phyloP scores from a whole-genome alignment of 2,329 filamentous ascomycete species.

The Blastomyces silverae region DNA sequence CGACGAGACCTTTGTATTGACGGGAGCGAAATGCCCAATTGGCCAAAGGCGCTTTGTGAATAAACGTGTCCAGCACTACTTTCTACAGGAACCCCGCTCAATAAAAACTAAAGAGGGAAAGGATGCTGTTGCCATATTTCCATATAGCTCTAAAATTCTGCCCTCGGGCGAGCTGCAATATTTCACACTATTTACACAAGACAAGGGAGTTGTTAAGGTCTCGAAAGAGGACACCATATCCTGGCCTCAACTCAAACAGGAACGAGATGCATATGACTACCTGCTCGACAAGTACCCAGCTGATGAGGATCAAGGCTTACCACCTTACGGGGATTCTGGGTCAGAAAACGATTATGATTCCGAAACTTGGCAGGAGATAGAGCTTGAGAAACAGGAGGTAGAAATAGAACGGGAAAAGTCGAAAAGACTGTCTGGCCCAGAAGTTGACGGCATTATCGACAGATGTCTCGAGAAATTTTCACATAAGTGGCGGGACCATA shows the following conservation, averaged over 20 bases:
- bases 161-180: slow-evolving; percentile 18
- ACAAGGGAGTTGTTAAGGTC: slow-evolving; percentile 24
- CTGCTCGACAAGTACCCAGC: slow-evolving; percentile 42
- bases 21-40: slow-evolving; percentile 23
- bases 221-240: slow-evolving; percentile 27
- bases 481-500: slow-evolving; percentile 52
- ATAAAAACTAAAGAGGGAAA: slow-evolving; percentile 22
- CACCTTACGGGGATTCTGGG: slow-evolving; percentile 51
- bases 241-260: slow-evolving; percentile 27
- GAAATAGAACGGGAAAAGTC: slow-evolving; percentile 17
- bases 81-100: slow-evolving; percentile 25
- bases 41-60: slow-evolving; percentile 31
- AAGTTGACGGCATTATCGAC: slow-evolving; percentile 50
- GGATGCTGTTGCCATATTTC: slow-evolving; percentile 27
- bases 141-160: slow-evolving; percentile 23
- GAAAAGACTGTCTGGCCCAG: slow-evolving; percentile 38
- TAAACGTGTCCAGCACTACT: slow-evolving; percentile 27
- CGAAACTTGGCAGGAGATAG: slow-evolving; percentile 54
- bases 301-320: slow-evolving; percentile 41
- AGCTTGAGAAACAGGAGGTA: slow-evolving; percentile 30
- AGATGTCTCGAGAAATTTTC: slow-evolving; percentile 48
- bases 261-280: slow-evolving; percentile 27
- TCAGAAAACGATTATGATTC: slow-evolving; percentile 51
- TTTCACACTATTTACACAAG: slow-evolving; percentile 30
- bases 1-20: slow-evolving; percentile 26